Percentiles rank a stretch among this genome's conserved stretches.
These are phyloP conservation scores for Yarrowia sp. DNA, from an alignment of 805 yeast genomes.

Conservation along the genomic window DNA sequence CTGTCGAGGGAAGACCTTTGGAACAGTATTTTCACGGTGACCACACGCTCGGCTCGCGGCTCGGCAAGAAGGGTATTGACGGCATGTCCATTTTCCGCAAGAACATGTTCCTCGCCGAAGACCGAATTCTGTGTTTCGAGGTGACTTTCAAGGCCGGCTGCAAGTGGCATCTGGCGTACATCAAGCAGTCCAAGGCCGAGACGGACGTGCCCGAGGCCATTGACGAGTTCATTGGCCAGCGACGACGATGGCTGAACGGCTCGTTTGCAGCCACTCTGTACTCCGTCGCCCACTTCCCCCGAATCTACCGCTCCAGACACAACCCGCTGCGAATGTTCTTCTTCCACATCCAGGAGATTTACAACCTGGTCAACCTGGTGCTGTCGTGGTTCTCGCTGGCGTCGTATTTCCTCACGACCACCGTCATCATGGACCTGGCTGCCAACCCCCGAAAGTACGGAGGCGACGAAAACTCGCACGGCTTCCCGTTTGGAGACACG, in stretches of 20 bases:
- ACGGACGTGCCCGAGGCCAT: slow-evolving; percentile 71
- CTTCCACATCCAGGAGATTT: slow-evolving; percentile 62
- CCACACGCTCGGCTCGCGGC: slow-evolving; percentile 55
- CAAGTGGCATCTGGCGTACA: slow-evolving; percentile 68
- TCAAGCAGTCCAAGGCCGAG: slow-evolving; percentile 68
- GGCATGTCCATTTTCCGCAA: slow-evolving; percentile 69
- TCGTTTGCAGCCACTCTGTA: slow-evolving; percentile 53
- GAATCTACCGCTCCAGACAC: slow-evolving; percentile 60
- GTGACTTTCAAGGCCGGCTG: slow-evolving; percentile 64
- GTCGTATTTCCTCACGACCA: slow-evolving; percentile 66
- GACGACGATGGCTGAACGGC: slow-evolving; percentile 74
- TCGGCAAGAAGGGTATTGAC: slow-evolving; percentile 62
- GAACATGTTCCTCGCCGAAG: slow-evolving; percentile 75
- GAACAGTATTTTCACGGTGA: slow-evolving; percentile 75
- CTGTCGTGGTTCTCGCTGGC: slow-evolving; percentile 71
- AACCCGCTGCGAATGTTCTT: slow-evolving; percentile 58
- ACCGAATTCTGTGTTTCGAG: slow-evolving; percentile 70
- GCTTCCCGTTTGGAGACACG: slow-evolving; percentile 49
- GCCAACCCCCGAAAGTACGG: slow-evolving; percentile 55
- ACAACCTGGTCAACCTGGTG: slow-evolving; percentile 61
- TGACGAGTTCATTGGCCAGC: slow-evolving; percentile 67
- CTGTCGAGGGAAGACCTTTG: slow-evolving; percentile 63
- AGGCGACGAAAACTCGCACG: slow-evolving; percentile 54
- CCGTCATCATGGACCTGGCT: slow-evolving; percentile 60
- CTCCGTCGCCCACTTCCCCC: slow-evolving; percentile 40